Conservation (phyloP, 2,329 filamentous ascomycete species). For the Trichothecium sympodiale region DNA sequence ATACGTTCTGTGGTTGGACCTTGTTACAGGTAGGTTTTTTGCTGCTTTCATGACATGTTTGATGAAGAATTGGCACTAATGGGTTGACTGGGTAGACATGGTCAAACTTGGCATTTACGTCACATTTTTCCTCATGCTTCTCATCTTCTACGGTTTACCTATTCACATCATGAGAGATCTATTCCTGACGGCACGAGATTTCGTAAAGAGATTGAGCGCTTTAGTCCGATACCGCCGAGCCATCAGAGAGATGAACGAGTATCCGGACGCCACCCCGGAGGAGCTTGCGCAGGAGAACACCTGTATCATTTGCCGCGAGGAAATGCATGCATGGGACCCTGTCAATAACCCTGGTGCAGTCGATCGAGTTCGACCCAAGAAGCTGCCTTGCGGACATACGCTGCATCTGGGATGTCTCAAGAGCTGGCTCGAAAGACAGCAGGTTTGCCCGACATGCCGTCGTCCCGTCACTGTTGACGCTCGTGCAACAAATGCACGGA, state of each 20-base stretch:
- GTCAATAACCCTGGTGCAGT: slow-evolving; percentile 53
- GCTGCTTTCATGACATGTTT: background rate
- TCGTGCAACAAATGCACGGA: slow-evolving; percentile 12
- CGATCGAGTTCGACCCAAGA: slow-evolving; percentile 82
- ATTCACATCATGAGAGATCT: slow-evolving; percentile 96
- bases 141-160: slow-evolving; percentile 87
- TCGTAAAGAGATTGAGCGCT: slow-evolving; percentile 79
- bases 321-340: slow-evolving; percentile 74
- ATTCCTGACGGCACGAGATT: slow-evolving; percentile 86
- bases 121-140: slow-evolving; percentile 84
- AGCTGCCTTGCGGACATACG: slow-evolving; percentile 91
- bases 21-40: slow-evolving; percentile 55
- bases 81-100: slow-evolving; percentile 53
- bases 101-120: slow-evolving; percentile 83
- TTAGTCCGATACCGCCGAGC: slow-evolving; percentile 85
- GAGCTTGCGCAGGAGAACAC: slow-evolving; percentile 81
- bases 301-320: slow-evolving; percentile 94
- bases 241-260: slow-evolving; percentile 87
- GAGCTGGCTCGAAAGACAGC: slow-evolving; percentile 94
- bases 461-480: slow-evolving; percentile 49
- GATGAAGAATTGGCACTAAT: background rate
- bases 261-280: slow-evolving; percentile 80
- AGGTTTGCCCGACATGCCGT: slow-evolving; percentile 92
- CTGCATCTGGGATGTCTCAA: slow-evolving; percentile 89
- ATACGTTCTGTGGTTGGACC: slow-evolving; percentile 80